Base-by-base conservation (phyloP, 2,329 filamentous ascomycete species). In the Cladosporium sp. region DNA sequence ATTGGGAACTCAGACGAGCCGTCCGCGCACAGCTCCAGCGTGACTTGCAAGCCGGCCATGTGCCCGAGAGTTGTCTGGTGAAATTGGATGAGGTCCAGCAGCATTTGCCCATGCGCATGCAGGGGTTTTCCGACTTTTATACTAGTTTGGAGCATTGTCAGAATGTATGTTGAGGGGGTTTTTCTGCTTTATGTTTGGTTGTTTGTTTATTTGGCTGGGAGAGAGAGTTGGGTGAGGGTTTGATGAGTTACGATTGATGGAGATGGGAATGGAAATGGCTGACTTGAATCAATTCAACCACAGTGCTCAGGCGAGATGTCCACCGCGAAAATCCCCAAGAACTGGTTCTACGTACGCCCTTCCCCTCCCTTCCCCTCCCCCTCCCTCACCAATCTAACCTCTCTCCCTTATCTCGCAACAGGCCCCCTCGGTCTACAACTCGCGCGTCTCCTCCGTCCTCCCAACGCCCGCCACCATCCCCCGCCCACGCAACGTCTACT, bases 101-200 rank as follows among this genome's bases (percentile, higher is more conserved):
- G 56, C 76, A 83, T 58, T 60, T 84, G 0, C 83, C 82, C 0
- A 65, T 85, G 32, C 62, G 68, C 3, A 74, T 82, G 15, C 71
- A 72, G 4, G 80, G 79, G 30, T 85, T 82, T 58, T 78, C 72
- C 39, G 82, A 83, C 61, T 82, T 80, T 63, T 79, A 74, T 2
- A 79, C 75, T 50, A 78, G 74, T 0, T 66, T 72, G 7, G 73
- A 80, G 39, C 79, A 82, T 54, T 71, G 76, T 22, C 68, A 73
- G 42, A 82, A 82, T 40, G 32, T 36, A 17, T 8, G 32, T 4
- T n/a, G n/a, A 36, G 15, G 3, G n/a, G n/a, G n/a, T n/a, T n/a
- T n/a, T n/a, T n/a, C n/a, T n/a, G n/a, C n/a, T n/a, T n/a, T n/a
- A n/a, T n/a, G n/a, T n/a, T n/a, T n/a, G n/a, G n/a, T n/a, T n/a